Base-by-base conservation (phyloP, 495 filamentous ascomycete species). In the Niebla homalea region DNA sequence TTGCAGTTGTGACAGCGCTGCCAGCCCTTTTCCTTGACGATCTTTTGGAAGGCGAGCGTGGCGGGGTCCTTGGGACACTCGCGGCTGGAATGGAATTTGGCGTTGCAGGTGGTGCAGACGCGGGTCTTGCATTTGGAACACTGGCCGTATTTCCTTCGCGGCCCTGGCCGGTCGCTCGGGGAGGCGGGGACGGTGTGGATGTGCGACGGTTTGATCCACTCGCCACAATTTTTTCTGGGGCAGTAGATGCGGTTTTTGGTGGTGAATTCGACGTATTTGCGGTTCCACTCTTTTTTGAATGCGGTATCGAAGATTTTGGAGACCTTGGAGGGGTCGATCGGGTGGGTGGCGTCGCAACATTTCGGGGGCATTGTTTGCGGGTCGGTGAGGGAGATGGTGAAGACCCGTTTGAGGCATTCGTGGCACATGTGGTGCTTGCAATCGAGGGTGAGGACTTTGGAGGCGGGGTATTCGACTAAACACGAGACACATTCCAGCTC, bases 341-440 rank as follows among this genome's bases (percentile, higher is more conserved):
- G 75, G 35, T 32, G 11, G 16, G 85, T 77, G 19, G 71, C 48
- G 3, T 76, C 82, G 63, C 87, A 93, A 57, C 87, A 93, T 55
- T 67, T 75, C 0, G 87, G 87, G 8, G 87, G 84, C 84, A 90
- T 89, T 57, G 82, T 79, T 26, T 77, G 73, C 1, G 85, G 83
- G 60, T 89, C 83, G 35, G 71, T 80, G 50, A 87, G 67, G 18
- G 85, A 88, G 36, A 83, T 67, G 20, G 67, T 77, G 62, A 92
- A 93, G 53, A 79, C 73, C 18, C 79, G 76, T 57, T 76, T 77
- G 20, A 93, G 67, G 64, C 87, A 93, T 10, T 72, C 58, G 48
- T 82, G 67, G 62, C 87, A 93, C 82, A 86, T 88, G 38, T 76
- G 76, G 60, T 93, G 87, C 21, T 74, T 75, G 59, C 87, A 93